These are phyloP conservation scores for Bocquillonia castaneifolia DNA, from an alignment of 441 rosid species.

Conservation along the genomic window DNA sequence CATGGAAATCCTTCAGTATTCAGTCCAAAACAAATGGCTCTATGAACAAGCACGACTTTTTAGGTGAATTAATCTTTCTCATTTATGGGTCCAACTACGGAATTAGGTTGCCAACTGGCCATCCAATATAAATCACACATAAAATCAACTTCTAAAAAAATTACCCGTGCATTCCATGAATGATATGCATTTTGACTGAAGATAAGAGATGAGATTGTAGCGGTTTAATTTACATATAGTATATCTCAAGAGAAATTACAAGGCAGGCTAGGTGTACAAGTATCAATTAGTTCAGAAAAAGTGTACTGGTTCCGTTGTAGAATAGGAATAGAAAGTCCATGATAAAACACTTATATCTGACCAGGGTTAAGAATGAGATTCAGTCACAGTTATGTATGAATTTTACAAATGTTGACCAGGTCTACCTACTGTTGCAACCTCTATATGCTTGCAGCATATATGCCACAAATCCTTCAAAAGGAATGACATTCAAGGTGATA, in stretches of 20 bases:
- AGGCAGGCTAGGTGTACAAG: background rate
- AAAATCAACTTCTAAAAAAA: conserved; percentile 1
- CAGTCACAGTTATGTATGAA: background rate
- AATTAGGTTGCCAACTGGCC: background rate
- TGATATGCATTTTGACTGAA: background rate
- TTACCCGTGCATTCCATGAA: background rate
- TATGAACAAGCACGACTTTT: background rate
- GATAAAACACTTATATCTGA: background rate
- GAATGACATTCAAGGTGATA: too few relatives aligned
- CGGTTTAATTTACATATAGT: background rate
- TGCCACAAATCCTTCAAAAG: background rate
- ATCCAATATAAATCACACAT: background rate
- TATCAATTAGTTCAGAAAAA: too few relatives aligned
- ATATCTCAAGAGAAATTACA: background rate
- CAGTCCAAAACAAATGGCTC: background rate
- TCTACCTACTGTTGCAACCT: background rate
- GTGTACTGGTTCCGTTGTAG: too few relatives aligned
- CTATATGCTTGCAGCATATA: background rate
- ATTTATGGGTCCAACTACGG: conserved; percentile 4
- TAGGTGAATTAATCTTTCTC: background rate
- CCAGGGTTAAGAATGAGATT: background rate
- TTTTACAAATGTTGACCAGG: background rate
- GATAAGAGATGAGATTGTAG: background rate
- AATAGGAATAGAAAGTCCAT: too few relatives aligned
- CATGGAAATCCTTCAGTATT: conserved; percentile 15